Percentiles rank a stretch among this genome's conserved stretches.
Conservation (phyloP, 768 basidiomycete genomes). For the Boletus edulis region DNA sequence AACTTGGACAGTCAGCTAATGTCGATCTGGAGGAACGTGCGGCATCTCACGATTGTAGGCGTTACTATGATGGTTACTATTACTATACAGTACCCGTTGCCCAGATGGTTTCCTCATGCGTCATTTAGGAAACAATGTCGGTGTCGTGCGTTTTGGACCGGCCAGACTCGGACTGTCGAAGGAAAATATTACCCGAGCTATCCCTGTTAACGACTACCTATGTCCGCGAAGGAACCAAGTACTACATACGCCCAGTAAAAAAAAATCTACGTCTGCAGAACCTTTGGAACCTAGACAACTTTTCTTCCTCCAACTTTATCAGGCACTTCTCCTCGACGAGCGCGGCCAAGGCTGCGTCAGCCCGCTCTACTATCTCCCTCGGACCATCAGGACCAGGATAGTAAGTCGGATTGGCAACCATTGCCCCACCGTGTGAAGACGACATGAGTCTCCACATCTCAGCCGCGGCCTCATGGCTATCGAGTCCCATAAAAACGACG, state of each 20-base stretch:
- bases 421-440: conserved; percentile 7
- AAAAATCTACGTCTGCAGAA: conserved; percentile 16
- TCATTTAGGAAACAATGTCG: no score
- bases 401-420: conserved; percentile 20
- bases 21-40: no score
- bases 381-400: conserved; percentile 13
- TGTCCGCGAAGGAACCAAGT: neutral
- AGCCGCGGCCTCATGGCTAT: conserved; percentile 10
- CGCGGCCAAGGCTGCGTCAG: conserved; percentile 14
- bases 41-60: no score
- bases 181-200: no score
- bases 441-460: conserved; percentile 16
- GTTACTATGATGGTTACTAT: no score
- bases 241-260: conserved; percentile 13
- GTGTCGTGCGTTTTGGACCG: no score
- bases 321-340: conserved; percentile 23
- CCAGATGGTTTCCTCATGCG: no score
- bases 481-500: conserved; percentile 21
- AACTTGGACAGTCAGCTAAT: no score
- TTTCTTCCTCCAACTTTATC: conserved; percentile 15
- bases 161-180: no score
- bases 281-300: conserved; percentile 19
- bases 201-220: no score
- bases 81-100: no score
- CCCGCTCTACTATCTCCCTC: conserved; percentile 14